Percentiles rank a stretch among this genome's conserved stretches.
These are phyloP conservation scores for Pythium dissimile DNA, from an alignment of 352 stramenopile species.

Conservation along the genomic window DNA sequence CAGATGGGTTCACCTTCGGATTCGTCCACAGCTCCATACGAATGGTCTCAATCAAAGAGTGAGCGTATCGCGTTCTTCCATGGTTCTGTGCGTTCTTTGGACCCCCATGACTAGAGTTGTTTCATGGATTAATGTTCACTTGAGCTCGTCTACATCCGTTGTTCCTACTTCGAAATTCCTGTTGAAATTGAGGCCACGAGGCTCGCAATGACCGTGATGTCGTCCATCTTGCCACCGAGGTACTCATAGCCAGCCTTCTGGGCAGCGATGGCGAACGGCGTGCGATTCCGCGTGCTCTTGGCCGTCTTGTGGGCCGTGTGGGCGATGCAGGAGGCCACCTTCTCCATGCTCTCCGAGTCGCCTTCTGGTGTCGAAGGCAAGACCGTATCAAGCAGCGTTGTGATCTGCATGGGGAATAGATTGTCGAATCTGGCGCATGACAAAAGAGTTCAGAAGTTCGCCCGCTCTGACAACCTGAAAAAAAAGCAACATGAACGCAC, in stretches of 20 bases:
- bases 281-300: slow-evolving; percentile 64
- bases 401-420: slow-evolving; percentile 87
- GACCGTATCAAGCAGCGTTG: slow-evolving; percentile 59
- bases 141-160: not conserved
- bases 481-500: slow-evolving; percentile 35
- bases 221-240: slow-evolving; percentile 87
- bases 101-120: too few species aligned
- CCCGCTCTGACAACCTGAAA: too few species aligned
- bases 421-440: slow-evolving; percentile 90
- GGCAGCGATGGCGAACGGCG: slow-evolving; percentile 74
- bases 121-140: too few species aligned
- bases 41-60: not conserved
- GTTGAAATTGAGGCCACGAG: slow-evolving; percentile 50
- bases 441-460: not conserved
- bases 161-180: too few species aligned
- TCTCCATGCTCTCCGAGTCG: slow-evolving; percentile 64
- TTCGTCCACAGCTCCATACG: not conserved
- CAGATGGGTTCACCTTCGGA: slow-evolving; percentile 1
- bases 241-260: slow-evolving; percentile 76
- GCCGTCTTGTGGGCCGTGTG: slow-evolving; percentile 78
- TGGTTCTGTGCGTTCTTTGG: too few species aligned
- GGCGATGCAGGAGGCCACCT: slow-evolving; percentile 73
- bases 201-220: slow-evolving; percentile 87
- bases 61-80: too few species aligned
- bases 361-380: slow-evolving; percentile 47